phyloP scores from a whole-genome alignment of 257 asterid genomes.

The Ehretia macrophylla region DNA sequence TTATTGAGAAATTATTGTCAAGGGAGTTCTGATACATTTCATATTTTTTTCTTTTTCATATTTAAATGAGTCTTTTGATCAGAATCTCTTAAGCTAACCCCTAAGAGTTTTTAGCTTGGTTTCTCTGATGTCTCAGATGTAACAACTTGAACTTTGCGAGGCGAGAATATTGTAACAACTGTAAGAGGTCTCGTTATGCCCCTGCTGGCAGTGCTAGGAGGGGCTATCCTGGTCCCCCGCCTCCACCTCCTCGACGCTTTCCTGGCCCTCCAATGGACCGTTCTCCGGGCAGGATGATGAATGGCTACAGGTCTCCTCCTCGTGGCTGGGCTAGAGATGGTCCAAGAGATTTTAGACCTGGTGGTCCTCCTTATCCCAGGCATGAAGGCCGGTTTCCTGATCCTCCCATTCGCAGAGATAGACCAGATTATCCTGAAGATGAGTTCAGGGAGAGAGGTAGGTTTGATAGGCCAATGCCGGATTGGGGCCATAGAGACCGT shows the following conservation, averaged over 20 bases:
- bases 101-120: slow-evolving; percentile 13
- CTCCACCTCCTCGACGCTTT: slow-evolving; percentile 40
- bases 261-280: slow-evolving; percentile 42
- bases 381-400: slow-evolving; percentile 56
- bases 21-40: too few relatives aligned
- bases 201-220: slow-evolving; percentile 52
- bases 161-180: slow-evolving; percentile 82
- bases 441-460: slow-evolving; percentile 49
- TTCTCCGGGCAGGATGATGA: slow-evolving; percentile 55
- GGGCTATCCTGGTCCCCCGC: slow-evolving; percentile 51
- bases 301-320: slow-evolving; percentile 67
- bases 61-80: too few relatives aligned
- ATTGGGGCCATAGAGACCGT: slow-evolving; percentile 61
- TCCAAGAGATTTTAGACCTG: slow-evolving; percentile 58
- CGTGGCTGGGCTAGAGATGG: slow-evolving; percentile 69
- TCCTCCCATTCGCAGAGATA: slow-evolving; percentile 42
- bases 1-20: too few relatives aligned
- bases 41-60: too few relatives aligned
- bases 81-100: too few relatives aligned
- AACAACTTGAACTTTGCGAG: slow-evolving; percentile 88
- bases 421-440: slow-evolving; percentile 44
- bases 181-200: slow-evolving; percentile 67
- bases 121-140: slow-evolving; percentile 44
- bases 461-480: slow-evolving; percentile 49
- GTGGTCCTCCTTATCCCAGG: slow-evolving; percentile 46